phyloP scores from a whole-genome alignment of 2,329 filamentous ascomycete genomes.

The Fusarium hostae region DNA sequence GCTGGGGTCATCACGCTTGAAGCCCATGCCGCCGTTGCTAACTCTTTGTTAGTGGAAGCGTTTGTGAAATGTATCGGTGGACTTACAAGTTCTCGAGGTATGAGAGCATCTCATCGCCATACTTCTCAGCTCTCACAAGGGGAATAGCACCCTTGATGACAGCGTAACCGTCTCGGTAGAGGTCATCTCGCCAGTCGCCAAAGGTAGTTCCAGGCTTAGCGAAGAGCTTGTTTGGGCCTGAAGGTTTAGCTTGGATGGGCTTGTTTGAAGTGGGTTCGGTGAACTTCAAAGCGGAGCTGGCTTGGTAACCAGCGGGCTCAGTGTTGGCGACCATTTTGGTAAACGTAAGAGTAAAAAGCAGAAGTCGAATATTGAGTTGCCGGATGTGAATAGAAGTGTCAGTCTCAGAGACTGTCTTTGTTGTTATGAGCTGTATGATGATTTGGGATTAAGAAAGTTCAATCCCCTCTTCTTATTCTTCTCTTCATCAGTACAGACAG shows the following conservation, averaged over 20 bases:
- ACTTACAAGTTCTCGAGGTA: slow-evolving; percentile 9
- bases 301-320: neutral
- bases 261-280: neutral
- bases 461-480: neutral
- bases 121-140: neutral
- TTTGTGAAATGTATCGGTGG: fast-evolving
- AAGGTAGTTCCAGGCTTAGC: neutral
- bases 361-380: fast-evolving
- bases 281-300: neutral
- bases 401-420: neutral
- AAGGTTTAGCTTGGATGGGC: slow-evolving; percentile 9
- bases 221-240: slow-evolving; percentile 9
- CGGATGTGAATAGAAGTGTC: fast-evolving
- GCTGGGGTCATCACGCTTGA: neutral
- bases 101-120: neutral
- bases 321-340: slow-evolving; percentile 7
- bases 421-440: neutral
- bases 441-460: neutral
- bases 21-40: slow-evolving; percentile 10
- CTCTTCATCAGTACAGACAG: fast-evolving
- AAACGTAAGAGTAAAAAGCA: fast-evolving
- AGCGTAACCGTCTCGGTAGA: slow-evolving; percentile 2
- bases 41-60: fast-evolving
- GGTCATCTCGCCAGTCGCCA: slow-evolving; percentile 13
- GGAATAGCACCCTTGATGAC: slow-evolving; percentile 10